A percentile compares a stretch with the other conserved stretches of the same genome.
phyloP scores from a whole-genome alignment of 345 rosid genomes.

The Brassica napus region Da-Ae NC_063450.1:50567001-50567500 shows the following conservation, averaged over 20 bases:
- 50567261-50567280: constrained; percentile 96
- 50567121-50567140: no score
- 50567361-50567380: constrained; percentile 90
- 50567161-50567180: neutral
- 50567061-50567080: constrained; percentile 91
- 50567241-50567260: constrained; percentile 76
- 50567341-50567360: neutral
- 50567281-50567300: constrained; percentile 17
- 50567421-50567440: constrained; percentile 76
- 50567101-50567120: constrained; percentile 90
- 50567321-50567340: neutral
- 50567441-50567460: constrained; percentile 74
- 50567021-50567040: constrained; percentile 89
- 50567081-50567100: constrained; percentile 96
- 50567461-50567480: constrained; percentile 73
- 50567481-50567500: constrained; percentile 96
- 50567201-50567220: constrained; percentile 99
- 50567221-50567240: constrained; percentile 81
- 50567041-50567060: constrained; percentile 97
- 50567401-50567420: constrained; percentile 95
- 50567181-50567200: constrained; percentile 87
- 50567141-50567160: neutral
- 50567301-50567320: neutral
- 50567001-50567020: constrained; percentile 93
- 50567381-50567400: constrained; percentile 88